A percentile compares a stretch with the other conserved stretches of the same genome.
phyloP scores from a whole-genome alignment of 768 basidiomycete genomes.

The Botryobasidium botryosum region DNA sequence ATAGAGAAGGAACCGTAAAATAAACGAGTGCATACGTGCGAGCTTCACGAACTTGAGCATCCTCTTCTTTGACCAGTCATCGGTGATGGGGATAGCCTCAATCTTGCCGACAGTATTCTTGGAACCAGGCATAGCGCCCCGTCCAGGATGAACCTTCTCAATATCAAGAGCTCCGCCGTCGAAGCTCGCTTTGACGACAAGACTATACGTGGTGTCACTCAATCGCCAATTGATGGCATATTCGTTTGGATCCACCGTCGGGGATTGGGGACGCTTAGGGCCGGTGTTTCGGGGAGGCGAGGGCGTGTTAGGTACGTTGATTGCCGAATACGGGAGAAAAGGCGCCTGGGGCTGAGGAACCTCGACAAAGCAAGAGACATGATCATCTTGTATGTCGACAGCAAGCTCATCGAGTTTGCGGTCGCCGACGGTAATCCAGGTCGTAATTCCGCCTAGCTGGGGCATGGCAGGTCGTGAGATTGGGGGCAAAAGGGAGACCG shows the following conservation, averaged over 20 bases:
- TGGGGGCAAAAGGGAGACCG: no score
- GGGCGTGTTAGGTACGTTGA: not conserved
- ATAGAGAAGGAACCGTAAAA: not conserved
- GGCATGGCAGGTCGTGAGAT: constrained; percentile 2
- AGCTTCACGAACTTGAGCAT: constrained; percentile 1
- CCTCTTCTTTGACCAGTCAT: not conserved
- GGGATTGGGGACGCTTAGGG: not conserved
- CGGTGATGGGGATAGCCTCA: not conserved
- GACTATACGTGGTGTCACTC: not conserved
- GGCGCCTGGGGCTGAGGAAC: not conserved
- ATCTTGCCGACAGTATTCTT: not conserved
- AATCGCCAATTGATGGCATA: constrained; percentile 2
- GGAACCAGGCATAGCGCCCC: not conserved
- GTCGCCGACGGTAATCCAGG: constrained; percentile 1
- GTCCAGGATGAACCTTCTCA: constrained; percentile 1
- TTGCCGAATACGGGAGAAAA: not conserved
- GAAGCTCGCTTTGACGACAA: not conserved
- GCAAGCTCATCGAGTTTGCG: not conserved
- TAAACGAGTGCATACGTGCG: not conserved
- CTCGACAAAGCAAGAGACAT: not conserved
- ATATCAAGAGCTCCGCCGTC: not conserved
- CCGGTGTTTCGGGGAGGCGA: not conserved
- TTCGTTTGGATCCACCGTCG: not conserved
- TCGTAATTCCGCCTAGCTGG: constrained; percentile 1
- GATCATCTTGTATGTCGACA: not conserved